These are phyloP conservation scores for Mycena latifolia DNA, from an alignment of 768 basidiomycete genomes.

Conservation along the genomic window DNA sequence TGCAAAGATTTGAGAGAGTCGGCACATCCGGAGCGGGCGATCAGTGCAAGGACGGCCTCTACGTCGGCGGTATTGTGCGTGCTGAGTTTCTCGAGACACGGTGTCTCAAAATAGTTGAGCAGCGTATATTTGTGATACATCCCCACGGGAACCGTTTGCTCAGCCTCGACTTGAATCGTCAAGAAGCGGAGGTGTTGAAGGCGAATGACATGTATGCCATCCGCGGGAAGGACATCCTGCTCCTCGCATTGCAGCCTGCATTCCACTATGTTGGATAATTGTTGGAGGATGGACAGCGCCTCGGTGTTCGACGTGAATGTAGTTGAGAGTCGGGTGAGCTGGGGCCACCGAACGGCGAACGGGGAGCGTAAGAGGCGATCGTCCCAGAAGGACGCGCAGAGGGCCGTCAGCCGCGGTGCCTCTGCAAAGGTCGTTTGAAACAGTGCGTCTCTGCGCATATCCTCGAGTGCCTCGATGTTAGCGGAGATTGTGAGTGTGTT, in stretches of 20 bases:
- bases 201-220: background rate
- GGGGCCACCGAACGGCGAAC: conserved; percentile 18
- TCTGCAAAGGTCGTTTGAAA: conserved; percentile 5
- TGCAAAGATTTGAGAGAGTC: background rate
- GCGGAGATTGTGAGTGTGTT: conserved; percentile 3
- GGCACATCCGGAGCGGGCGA: conserved; percentile 20
- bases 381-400: background rate
- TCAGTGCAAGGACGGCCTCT: background rate
- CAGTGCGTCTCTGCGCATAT: background rate
- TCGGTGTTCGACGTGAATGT: conserved; percentile 11
- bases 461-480: background rate
- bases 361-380: background rate
- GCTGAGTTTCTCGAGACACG: conserved; percentile 5
- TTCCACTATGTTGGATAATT: background rate
- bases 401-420: background rate
- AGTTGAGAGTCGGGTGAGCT: conserved; percentile 19
- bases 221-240: background rate
- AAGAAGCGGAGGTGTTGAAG: background rate
- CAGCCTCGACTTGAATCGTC: background rate
- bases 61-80: conserved; percentile 7
- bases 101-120: conserved; percentile 13
- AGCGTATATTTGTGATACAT: background rate
- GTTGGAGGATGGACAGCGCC: background rate
- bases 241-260: background rate
- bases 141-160: too few species aligned